Evolutionary conservation across 106 monocot species (phyloP), one percentile per base, ranked within the genome.

Genomic region (Acanthochlamys bracteata): DNA sequence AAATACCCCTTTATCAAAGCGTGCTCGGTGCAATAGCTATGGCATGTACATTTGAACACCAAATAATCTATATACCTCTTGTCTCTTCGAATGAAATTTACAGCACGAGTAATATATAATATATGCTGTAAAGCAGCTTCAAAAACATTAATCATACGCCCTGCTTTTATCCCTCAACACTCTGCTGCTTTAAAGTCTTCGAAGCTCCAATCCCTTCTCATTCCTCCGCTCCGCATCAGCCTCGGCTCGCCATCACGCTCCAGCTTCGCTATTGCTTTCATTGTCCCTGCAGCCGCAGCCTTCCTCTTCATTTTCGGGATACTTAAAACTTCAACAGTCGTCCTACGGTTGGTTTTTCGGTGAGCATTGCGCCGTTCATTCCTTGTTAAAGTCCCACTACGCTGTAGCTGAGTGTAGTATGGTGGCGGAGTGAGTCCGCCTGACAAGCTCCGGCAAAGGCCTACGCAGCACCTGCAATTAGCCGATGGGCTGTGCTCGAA

Each of bases 181-280:
- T 1, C 33, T 6, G 33, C 33, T 33, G 33, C 17, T 2, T 55
- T 27, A 10, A 73, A 69, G 53, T 77, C 66, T 64, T 82, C 82
- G 22, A 82, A 77, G 73, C 82, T 82, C 82, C 82, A 82, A 19
- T 77, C 77, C 66, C 82, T 64, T 43, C 82, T 63, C 69, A 82
- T 73, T 14, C 82, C 82, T 3, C 77, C 69, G 27, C 77, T 60
- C 27, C 77, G 55, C 25, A 77, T 25, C 12, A 77, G 76, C 40
- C 61, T 56, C 3, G 82, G 74, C 82, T 77, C 77, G n/a, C 45
- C 60, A 39, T 33, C 33, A 33, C 33, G 33, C 33, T 33, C 33
- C 33, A 33, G 1, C 6, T 1, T 33, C 6, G 33, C 1, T 6
- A 33, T 33, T 33, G 33, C 33, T 3, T 1, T 33, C 33, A 6